These are phyloP conservation scores for Leucogyrophana mollusca DNA, from an alignment of 768 basidiomycete genomes.

Conservation along the genomic window DNA sequence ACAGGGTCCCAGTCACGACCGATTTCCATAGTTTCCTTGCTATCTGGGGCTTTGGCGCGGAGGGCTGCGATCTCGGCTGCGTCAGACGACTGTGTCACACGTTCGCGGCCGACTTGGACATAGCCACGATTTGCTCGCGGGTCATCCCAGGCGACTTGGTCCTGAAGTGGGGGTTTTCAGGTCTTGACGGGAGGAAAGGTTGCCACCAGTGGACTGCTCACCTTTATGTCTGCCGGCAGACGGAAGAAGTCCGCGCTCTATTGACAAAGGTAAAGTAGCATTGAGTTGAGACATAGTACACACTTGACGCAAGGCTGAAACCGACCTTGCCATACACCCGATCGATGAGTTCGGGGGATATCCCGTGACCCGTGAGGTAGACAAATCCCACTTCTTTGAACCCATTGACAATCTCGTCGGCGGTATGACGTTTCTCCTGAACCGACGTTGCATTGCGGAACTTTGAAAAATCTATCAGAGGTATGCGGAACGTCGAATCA, in stretches of 20 bases:
- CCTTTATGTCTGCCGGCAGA: constrained; percentile 63
- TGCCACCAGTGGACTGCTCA: no score
- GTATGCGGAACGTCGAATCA: constrained; percentile 56
- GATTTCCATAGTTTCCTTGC: constrained; percentile 87
- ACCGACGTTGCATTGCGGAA: constrained; percentile 51
- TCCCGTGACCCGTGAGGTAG: constrained; percentile 74
- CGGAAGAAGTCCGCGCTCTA: constrained; percentile 79
- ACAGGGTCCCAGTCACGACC: constrained; percentile 78
- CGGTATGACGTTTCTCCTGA: constrained; percentile 59
- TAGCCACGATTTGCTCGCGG: constrained; percentile 86
- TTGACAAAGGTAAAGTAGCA: neutral
- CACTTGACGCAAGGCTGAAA: constrained; percentile 11
- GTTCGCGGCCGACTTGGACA: constrained; percentile 77
- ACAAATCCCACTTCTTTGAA: constrained; percentile 83
- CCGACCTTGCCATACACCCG: constrained; percentile 65
- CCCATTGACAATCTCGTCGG: constrained; percentile 67
- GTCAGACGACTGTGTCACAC: constrained; percentile 72
- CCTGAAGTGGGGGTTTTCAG: constrained; percentile 32
- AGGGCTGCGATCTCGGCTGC: constrained; percentile 70
- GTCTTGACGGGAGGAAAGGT: no score
- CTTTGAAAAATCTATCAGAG: constrained; percentile 75
- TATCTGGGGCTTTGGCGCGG: constrained; percentile 75
- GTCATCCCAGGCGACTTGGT: constrained; percentile 76
- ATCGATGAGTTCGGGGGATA: constrained; percentile 54
- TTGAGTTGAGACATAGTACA: neutral